Base-by-base conservation (phyloP, 371 early-diverging fungal genomes). In the Mucor indicus region DNA sequence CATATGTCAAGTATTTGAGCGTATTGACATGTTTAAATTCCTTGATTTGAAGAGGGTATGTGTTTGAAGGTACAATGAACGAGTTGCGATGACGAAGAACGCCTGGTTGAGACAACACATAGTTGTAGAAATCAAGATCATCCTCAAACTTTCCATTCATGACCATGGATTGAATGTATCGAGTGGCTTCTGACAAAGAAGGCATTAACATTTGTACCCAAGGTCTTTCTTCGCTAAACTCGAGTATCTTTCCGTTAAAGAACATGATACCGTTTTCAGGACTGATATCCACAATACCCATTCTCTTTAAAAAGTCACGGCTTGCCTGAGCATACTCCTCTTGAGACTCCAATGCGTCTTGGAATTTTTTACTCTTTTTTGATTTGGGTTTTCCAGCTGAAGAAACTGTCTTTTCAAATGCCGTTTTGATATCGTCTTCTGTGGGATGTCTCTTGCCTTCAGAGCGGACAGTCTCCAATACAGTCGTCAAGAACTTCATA, bases 231-330 rank as follows among this genome's bases (percentile, higher is more conserved):
- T 85, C 82, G 25, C 46, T 68, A 52, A 85, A 65, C 9, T 78
- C 75, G 37, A 85, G 53, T 43, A 79, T 72, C 48, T 83, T 86
- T 43, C 96, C 96, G 55, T 95, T 95, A 35, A 89, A 59, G 65
- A 92, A 95, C 33, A 85, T 59, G 6, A 64, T 78, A 3, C 80
- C 73, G 29, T 52, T 44, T n/a, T 50, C 45, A 16, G 43, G 24
- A 8, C 50, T 24, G n/a, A 27, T 7, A 32, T 47, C 43, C 15
- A 19, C 44, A 22, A 73, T 50, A 29, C 67, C 70, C 45, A 81
- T 41, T 2, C 75, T 70, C 2, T 52, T 53, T 10, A 65, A 40
- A 38, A 72, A 79, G 3, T 15, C 22, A 11, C 40, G 27, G 1
- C 50, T 27, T 16, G 53, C 48, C 4, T 44, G 16, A 11, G 60